phyloP scores from a whole-genome alignment of 345 rosid genomes.

The Odontarrhena argentea region DNA sequence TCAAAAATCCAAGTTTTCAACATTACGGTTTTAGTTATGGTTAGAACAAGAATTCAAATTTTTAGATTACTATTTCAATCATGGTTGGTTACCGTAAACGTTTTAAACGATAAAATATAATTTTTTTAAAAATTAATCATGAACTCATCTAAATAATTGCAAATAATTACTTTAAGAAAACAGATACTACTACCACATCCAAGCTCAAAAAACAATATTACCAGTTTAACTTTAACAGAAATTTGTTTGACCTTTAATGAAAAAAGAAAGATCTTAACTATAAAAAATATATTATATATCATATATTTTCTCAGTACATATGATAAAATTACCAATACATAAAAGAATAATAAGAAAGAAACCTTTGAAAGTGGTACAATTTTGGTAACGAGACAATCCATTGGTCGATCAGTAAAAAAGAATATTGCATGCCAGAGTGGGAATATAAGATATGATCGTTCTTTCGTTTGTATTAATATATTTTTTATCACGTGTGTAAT shows the following conservation, averaged over 20 bases:
- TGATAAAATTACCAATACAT: background rate
- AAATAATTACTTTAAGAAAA: no score
- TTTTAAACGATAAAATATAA: no score
- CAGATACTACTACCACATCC: background rate
- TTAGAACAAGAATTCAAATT: no score
- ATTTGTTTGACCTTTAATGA: no score
- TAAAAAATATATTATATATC: background rate
- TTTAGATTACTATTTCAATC: no score
- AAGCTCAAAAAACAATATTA: no score
- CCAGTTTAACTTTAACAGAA: no score
- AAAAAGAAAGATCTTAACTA: background rate
- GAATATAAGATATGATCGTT: conserved; percentile 40
- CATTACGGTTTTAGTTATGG: no score
- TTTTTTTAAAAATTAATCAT: no score
- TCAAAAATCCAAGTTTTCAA: no score
- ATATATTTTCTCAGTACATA: background rate
- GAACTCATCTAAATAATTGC: no score
- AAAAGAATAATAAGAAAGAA: conserved; percentile 10
- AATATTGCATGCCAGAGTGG: conserved; percentile 37
- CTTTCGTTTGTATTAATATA: conserved; percentile 31
- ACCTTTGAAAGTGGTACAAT: conserved; percentile 31
- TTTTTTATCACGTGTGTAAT: conserved; percentile 41
- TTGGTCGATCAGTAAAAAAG: conserved; percentile 41
- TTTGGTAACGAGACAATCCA: conserved; percentile 38
- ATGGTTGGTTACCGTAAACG: no score